Percentiles rank a stretch among this genome's conserved stretches.
Conservation (phyloP, 352 stramenopile genomes). For the Plasmopara muralis region DNA sequence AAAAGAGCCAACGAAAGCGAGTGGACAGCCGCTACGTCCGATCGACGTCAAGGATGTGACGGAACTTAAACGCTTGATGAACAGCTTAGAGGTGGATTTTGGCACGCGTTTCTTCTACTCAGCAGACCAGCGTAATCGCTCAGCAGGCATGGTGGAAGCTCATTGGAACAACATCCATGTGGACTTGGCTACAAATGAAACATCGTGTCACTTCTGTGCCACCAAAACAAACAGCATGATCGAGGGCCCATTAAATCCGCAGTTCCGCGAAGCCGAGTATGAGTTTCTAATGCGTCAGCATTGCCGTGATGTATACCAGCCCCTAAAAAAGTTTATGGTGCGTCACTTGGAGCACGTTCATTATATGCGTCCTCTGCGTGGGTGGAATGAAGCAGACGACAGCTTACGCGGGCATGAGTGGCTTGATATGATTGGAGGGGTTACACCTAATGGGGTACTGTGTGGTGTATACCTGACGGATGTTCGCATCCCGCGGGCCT, state of each 20-base stretch:
- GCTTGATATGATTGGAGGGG: constrained; percentile 23
- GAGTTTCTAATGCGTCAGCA: constrained; percentile 26
- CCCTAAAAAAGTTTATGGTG: constrained; percentile 25
- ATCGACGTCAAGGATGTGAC: constrained; percentile 20
- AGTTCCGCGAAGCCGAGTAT: constrained; percentile 24
- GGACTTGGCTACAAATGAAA: constrained; percentile 13
- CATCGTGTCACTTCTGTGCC: constrained; percentile 20
- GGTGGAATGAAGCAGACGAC: constrained; percentile 14
- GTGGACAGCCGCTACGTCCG: background rate
- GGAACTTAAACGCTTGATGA: constrained; percentile 12
- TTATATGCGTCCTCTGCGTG: constrained; percentile 12
- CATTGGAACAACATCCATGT: constrained; percentile 23
- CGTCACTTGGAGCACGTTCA: constrained; percentile 23
- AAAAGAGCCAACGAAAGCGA: background rate
- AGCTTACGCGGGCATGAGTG: constrained; percentile 18
- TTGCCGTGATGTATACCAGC: constrained; percentile 23
- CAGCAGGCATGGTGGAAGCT: constrained; percentile 17
- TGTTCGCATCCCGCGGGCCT: constrained; percentile 12
- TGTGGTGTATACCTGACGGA: constrained; percentile 26
- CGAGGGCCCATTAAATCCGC: constrained; percentile 18
- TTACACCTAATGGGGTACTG: constrained; percentile 16
- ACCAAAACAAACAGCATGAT: constrained; percentile 20
- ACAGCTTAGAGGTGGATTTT: constrained; percentile 11
- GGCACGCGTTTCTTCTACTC: constrained; percentile 17
- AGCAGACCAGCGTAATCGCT: background rate